Evolutionary conservation across 73 alveolate species (phyloP).

Genomic region (Paramecium tetraurelia): DNA sequence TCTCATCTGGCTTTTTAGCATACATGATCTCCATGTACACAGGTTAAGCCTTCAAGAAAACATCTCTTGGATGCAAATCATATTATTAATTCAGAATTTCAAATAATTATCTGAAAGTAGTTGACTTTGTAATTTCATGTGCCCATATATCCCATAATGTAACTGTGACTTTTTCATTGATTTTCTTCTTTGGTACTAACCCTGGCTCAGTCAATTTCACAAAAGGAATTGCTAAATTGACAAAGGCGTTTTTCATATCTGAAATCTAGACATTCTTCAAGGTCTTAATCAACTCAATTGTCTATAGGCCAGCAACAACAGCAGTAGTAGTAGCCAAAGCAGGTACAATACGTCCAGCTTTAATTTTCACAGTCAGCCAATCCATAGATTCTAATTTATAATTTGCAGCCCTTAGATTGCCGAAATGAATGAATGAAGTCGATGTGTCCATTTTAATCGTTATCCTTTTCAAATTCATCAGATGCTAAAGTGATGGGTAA

Average conservation of each 20-base stretch:
- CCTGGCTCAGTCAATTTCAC: constrained; percentile 60
- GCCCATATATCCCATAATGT: constrained; percentile 66
- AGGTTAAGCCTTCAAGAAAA: constrained; percentile 2
- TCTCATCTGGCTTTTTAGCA: neutral
- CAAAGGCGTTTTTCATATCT: constrained; percentile 58
- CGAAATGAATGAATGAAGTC: constrained; percentile 93
- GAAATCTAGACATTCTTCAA: neutral
- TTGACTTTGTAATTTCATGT: neutral
- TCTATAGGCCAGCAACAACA: constrained; percentile 90
- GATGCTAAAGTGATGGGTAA: constrained; percentile 43
- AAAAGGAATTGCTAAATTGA: constrained; percentile 53
- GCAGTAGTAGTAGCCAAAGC: constrained; percentile 98
- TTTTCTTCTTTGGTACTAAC: constrained; percentile 21
- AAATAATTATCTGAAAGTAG: constrained; percentile 32
- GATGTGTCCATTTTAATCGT: constrained; percentile 92
- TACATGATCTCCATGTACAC: constrained; percentile 40
- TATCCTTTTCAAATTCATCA: constrained; percentile 94
- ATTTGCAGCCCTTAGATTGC: constrained; percentile 89
- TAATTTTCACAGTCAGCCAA: constrained; percentile 93
- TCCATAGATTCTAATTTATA: constrained; percentile 90
- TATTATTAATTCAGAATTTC: neutral
- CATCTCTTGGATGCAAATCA: constrained; percentile 5
- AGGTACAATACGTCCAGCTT: constrained; percentile 97
- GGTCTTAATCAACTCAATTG: constrained; percentile 85
- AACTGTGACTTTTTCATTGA: constrained; percentile 23